A percentile compares a stretch with the other conserved stretches of the same genome.
Evolutionary conservation across 768 basidiomycete species (phyloP).

Genomic region (Pulveroboletus sp.): DNA sequence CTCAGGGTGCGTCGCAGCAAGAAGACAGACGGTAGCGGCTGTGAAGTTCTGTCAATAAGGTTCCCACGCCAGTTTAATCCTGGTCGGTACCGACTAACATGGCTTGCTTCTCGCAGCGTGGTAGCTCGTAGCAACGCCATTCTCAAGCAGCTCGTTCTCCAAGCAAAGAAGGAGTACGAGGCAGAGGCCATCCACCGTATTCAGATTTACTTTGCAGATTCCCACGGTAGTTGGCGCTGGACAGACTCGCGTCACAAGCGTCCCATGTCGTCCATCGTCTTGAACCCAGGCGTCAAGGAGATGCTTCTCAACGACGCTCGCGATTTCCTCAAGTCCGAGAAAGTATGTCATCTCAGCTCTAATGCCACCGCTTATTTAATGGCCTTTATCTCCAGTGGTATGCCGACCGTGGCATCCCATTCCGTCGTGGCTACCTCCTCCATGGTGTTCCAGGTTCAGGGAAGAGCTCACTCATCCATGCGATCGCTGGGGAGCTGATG

Average conservation of each 20-base stretch:
- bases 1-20: constrained; percentile 66
- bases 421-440: constrained; percentile 82
- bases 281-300: constrained; percentile 86
- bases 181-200: constrained; percentile 83
- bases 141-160: constrained; percentile 83
- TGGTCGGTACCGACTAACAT: constrained; percentile 11
- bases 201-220: constrained; percentile 87
- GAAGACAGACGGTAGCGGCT: constrained; percentile 63
- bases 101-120: constrained; percentile 46
- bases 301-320: constrained; percentile 78
- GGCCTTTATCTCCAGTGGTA: constrained; percentile 58
- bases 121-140: constrained; percentile 80
- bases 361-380: neutral
- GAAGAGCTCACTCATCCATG: constrained; percentile 82
- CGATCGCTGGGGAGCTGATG: constrained; percentile 82
- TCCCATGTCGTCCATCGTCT: constrained; percentile 82
- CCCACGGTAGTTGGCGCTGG: constrained; percentile 84
- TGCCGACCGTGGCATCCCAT: constrained; percentile 88
- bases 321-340: constrained; percentile 81
- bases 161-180: constrained; percentile 87
- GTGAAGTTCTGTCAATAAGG: constrained; percentile 77
- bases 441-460: constrained; percentile 84
- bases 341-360: constrained; percentile 38
- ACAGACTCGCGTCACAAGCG: constrained; percentile 84
- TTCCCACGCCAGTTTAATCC: constrained; percentile 25